A percentile compares a stretch with the other conserved stretches of the same genome.
Evolutionary conservation across 2,329 filamentous ascomycete species (phyloP).

Genomic region (Aspergillus aculeatus): DNA sequence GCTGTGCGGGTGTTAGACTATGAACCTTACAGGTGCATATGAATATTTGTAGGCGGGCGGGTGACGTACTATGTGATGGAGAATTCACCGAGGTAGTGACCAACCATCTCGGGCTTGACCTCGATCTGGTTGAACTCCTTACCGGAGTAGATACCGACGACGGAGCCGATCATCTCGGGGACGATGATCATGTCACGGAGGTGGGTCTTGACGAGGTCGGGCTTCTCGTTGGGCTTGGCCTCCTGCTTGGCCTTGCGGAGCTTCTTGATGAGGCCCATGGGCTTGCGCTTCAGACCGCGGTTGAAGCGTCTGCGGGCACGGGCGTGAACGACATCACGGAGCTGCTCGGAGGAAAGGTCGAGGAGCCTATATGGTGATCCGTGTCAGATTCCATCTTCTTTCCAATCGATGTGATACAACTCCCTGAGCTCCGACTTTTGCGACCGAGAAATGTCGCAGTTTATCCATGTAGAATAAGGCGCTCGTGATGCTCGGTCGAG

Average conservation of each 20-base stretch:
- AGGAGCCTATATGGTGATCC: conserved; percentile 70
- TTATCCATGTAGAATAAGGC: not conserved
- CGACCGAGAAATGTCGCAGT: conserved; percentile 7
- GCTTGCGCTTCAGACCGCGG: conserved; percentile 99
- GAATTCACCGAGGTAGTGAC: conserved; percentile 99
- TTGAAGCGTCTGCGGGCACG: conserved; percentile 99
- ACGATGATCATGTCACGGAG: conserved; percentile 99
- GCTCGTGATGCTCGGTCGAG: conserved; percentile 16
- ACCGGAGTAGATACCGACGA: conserved; percentile 98
- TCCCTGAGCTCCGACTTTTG: conserved; percentile 7
- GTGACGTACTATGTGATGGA: conserved; percentile 96
- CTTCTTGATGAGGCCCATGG: conserved; percentile 99
- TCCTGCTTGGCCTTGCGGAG: conserved; percentile 99
- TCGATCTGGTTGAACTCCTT: conserved; percentile 99
- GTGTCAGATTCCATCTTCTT: conserved; percentile 22
- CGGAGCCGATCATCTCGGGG: conserved; percentile 98
- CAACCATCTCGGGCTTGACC: conserved; percentile 99
- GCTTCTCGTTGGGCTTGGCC: conserved; percentile 99
- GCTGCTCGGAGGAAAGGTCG: conserved; percentile 96
- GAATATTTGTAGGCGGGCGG: not conserved
- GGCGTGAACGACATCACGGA: conserved; percentile 98
- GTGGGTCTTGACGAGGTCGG: conserved; percentile 98
- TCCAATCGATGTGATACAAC: conserved; percentile 7
- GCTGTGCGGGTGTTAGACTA: conserved; percentile 65
- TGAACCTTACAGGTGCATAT: not conserved